A percentile compares a stretch with the other conserved stretches of the same genome.
phyloP scores from a whole-genome alignment of 2,329 filamentous ascomycete species.

The Cercospora berteroae region DNA sequence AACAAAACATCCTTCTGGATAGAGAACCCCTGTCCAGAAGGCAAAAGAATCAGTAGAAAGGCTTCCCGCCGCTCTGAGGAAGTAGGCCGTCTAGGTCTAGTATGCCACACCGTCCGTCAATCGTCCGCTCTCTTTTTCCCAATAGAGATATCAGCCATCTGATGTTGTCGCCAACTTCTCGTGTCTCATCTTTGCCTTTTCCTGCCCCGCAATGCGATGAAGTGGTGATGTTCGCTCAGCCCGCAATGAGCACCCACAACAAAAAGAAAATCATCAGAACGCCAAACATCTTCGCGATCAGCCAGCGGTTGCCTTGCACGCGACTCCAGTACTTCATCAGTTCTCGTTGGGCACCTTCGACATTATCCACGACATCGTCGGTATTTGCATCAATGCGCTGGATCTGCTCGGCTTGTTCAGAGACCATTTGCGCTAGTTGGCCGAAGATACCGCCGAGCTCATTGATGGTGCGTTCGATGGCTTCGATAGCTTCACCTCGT shows the following conservation, averaged over 20 bases:
- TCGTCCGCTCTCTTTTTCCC: background rate
- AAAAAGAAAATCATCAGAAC: slow-evolving; percentile 79
- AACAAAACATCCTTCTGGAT: background rate
- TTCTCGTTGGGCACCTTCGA: slow-evolving; percentile 93
- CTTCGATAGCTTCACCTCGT: slow-evolving; percentile 91
- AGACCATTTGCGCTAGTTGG: slow-evolving; percentile 93
- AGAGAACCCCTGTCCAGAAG: background rate
- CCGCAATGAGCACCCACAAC: slow-evolving; percentile 39
- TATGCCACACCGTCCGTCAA: background rate
- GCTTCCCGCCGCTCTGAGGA: background rate
- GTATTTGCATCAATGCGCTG: slow-evolving; percentile 96
- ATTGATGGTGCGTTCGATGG: slow-evolving; percentile 91
- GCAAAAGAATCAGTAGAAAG: background rate
- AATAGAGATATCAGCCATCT: background rate
- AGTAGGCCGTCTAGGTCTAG: background rate
- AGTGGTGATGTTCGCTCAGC: slow-evolving; percentile 13
- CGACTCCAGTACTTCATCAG: slow-evolving; percentile 95
- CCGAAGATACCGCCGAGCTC: slow-evolving; percentile 92
- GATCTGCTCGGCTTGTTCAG: slow-evolving; percentile 96
- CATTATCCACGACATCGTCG: slow-evolving; percentile 96
- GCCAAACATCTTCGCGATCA: slow-evolving; percentile 81
- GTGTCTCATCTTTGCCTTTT: background rate
- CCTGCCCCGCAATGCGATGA: background rate
- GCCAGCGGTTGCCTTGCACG: slow-evolving; percentile 91
- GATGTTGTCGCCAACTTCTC: background rate